phyloP scores from a whole-genome alignment of 2,329 filamentous ascomycete genomes.

The Pseudogymnoascus sp. region DNA sequence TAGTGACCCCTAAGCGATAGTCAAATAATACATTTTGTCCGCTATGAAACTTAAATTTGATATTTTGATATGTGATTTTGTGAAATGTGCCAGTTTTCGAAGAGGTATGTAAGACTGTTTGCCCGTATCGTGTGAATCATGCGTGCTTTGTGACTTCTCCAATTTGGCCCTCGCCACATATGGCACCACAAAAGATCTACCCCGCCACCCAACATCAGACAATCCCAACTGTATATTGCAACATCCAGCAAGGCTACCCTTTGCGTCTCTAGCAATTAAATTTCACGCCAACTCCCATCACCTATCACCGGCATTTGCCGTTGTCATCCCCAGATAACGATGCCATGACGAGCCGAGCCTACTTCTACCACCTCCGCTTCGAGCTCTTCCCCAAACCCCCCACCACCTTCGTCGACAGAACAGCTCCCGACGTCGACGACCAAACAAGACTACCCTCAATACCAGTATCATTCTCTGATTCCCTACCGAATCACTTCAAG shows the following conservation, averaged over 20 bases:
- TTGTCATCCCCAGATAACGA: constrained; percentile 11
- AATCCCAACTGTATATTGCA: constrained; percentile 3
- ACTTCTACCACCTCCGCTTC: constrained; percentile 60
- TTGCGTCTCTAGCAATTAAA: not conserved
- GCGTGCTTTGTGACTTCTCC: not conserved
- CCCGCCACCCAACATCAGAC: constrained; percentile 3
- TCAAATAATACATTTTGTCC: not conserved
- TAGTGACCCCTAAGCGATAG: not conserved
- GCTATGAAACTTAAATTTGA: not conserved
- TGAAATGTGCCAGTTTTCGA: not conserved
- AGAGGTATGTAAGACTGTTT: not conserved
- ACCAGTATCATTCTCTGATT: not conserved
- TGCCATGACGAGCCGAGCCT: constrained; percentile 30
- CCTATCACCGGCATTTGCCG: constrained; percentile 1
- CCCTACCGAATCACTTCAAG: not conserved
- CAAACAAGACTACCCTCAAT: not conserved
- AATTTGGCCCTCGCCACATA: not conserved
- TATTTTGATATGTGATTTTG: not conserved
- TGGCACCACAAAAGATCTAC: not conserved
- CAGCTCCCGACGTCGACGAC: not conserved
- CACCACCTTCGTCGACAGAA: constrained; percentile 11
- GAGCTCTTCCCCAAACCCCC: constrained; percentile 47
- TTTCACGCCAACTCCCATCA: not conserved
- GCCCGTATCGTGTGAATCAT: not conserved
- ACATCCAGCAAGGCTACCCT: not conserved